Evolutionary conservation across 164 flowering plant species (phyloP).

Genomic region (Euptelea pleiosperma): DNA sequence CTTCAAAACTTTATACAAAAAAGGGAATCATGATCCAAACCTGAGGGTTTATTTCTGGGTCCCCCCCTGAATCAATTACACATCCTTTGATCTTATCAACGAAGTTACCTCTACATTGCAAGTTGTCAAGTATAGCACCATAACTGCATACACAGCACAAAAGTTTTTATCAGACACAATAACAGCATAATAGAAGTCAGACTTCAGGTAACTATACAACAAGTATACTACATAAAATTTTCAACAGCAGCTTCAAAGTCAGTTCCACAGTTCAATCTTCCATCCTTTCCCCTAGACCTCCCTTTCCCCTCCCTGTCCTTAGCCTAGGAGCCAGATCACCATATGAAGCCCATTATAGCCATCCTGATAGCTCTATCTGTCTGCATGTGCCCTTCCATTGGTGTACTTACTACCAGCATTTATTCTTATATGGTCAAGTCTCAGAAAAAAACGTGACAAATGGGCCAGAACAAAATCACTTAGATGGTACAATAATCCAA

Average conservation of each 20-base stretch:
- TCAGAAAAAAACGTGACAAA: no score
- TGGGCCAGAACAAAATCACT: no score
- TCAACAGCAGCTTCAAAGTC: neutral
- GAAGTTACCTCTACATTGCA: slow-evolving; percentile 45
- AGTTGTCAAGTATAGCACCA: slow-evolving; percentile 59
- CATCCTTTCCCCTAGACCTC: no score
- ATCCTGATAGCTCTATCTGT: no score
- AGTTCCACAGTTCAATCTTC: no score
- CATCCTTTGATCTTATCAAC: slow-evolving; percentile 78
- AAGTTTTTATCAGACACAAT: neutral
- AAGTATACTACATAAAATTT: neutral
- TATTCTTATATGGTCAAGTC: no score
- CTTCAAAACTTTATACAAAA: neutral
- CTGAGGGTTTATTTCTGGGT: slow-evolving; percentile 66
- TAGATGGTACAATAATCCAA: no score
- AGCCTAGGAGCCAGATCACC: no score
- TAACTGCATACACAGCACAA: slow-evolving; percentile 49
- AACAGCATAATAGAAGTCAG: neutral
- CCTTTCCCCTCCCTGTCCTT: no score
- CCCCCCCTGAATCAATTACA: slow-evolving; percentile 83
- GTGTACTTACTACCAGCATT: no score
- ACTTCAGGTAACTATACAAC: neutral
- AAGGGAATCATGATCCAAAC: slow-evolving; percentile 28
- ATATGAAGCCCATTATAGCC: no score
- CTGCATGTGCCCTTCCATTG: no score